Base-by-base conservation (phyloP, 495 filamentous ascomycete genomes). In the Monascus purpureus region DNA sequence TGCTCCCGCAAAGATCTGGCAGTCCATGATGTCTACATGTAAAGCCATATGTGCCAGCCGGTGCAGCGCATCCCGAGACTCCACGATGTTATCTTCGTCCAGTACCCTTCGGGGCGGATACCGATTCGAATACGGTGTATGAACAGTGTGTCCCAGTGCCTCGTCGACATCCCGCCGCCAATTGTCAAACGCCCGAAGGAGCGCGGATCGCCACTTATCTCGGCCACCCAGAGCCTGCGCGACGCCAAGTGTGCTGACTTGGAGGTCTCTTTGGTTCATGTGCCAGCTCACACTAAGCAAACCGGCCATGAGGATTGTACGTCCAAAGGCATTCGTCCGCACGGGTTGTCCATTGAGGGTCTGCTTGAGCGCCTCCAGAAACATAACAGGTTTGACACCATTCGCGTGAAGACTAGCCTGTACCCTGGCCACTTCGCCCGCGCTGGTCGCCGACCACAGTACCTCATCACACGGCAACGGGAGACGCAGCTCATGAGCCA, bases 11-110 rank as follows among this genome's bases (percentile, higher is more conserved):
- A 92, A 95, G 38, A 96, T 90, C 53, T 95, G 90, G 46, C 86
- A 87, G 50, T 95, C 88, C n/a, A 88, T 82, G 28, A 96, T 82
- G 47, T 96, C 90, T 6, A 95, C 88, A 49, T 96, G 88, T 67
- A 93, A 94, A 2, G 82, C 85, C 85, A 97, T 95, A 50, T 97
- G 90, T 2, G 90, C 92, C 6, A 97, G 62, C 37, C 88, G 82
- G 47, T 97, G 88, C 28, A 96, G 62, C 12, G 93, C 87, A 14
- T 77, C 88, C 28, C 85, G 72, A 40, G 75, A 81, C 46, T 96
- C 82, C 39, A 87, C 86, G 13, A 86, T 73, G 31, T 80, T 77
- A 36, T 86, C 82, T 30, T 81, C 74, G 31, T 85, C 77, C 20
- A 54, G 48, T 7, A 47, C 41, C 28, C 46, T 50, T 29, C 70